Evolutionary conservation across 768 basidiomycete genomes (phyloP), one percentile per base, ranked within the genome.

Genomic region (Galerina sulciceps): DNA sequence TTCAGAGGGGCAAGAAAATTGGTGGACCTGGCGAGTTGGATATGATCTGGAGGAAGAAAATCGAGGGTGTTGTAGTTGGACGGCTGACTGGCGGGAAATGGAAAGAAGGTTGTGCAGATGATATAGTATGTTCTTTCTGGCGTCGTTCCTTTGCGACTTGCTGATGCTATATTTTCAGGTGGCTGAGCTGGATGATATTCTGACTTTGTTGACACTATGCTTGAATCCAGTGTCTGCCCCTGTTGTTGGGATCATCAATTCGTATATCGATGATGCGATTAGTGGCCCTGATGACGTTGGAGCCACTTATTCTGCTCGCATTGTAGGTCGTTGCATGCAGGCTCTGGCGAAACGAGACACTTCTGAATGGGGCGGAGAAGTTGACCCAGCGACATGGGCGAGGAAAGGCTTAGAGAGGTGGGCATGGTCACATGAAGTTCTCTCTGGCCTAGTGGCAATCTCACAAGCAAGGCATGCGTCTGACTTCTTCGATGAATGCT

Each of bases 281-380:
- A 34, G 8, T 53, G 42, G 10, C 70, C 41, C 50, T n/a, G 55
- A 54, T 2, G 31, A 41, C 1, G 53, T 53, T 13, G 42, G 52
- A 3, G 50, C 73, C 44, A 75, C 73, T 11, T 84, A 80, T 49
- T 69, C 77, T 2, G 77, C 84, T 1, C 87, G 85, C 81, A 78
- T 85, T 1, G 62, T 91, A 14, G 85, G 85, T n/a, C 65, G 76
- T n/a, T 89, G 85, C 59, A 75, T 91, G 74, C 72, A 75, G 1
- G 75, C 79, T 9, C 74, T 93, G 2, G 74, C 84, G 0, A 76
- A 71, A 55, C 73, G 79, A 11, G 69, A 79, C 15, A 41, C 65
- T 1, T 60, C 67, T 3, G 80, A 85, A 61, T 89, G 87, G 85
- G 65, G 63, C 1, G 70, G 72, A 3, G 66, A 73, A 26, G 75